Evolutionary conservation across 768 basidiomycete species (phyloP), one percentile per base, ranked within the genome.

Genomic region (Leccinellum albellum): DNA sequence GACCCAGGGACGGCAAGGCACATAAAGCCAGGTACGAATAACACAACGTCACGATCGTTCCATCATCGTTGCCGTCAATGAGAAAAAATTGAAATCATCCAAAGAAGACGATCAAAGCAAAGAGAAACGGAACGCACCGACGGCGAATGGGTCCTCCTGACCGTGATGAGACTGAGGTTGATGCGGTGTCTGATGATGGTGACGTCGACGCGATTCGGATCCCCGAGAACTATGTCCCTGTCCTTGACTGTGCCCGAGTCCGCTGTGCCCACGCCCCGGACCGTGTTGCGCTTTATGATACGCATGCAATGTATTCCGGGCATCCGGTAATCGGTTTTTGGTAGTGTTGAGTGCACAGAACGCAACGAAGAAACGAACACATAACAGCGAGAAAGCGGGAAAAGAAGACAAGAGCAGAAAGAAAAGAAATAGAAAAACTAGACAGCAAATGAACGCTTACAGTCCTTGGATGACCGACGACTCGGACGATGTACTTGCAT

Each of bases 131-230:
- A 7, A 49, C 48, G 28, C 13, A 70, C 68, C 70, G 13, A 45
- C 52, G 12, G 68, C 24, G 4, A 26, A 17, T 29, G 23, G 46
- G 9, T 26, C 23, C 3, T 23, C 24, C 8, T 47, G 46, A 47
- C 12, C 14, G 24, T 47, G 46, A 47, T 47, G 46, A 3, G 35
- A n/a, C 17, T 37, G 8, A 37, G 35, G n/a, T 9, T 40, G n/a
- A 40, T 40, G n/a, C 4, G 10, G n/a, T 40, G 37, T 20, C 24
- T 48, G 47, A 29, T 45, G 54, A 9, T n/a, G 60, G 23, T 40
- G 61, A 20, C 50, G 59, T 23, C 44, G 55, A 37, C 54, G 59
- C 9, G 57, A 59, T 2, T 56, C 62, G 29, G 64, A 66, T 42
- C 45, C 35, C 17, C 56, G 61, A 31, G 46, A 57, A 4, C 53